Conservation (phyloP, 805 yeast species). For the Metschnikowia kunwiensis region DNA sequence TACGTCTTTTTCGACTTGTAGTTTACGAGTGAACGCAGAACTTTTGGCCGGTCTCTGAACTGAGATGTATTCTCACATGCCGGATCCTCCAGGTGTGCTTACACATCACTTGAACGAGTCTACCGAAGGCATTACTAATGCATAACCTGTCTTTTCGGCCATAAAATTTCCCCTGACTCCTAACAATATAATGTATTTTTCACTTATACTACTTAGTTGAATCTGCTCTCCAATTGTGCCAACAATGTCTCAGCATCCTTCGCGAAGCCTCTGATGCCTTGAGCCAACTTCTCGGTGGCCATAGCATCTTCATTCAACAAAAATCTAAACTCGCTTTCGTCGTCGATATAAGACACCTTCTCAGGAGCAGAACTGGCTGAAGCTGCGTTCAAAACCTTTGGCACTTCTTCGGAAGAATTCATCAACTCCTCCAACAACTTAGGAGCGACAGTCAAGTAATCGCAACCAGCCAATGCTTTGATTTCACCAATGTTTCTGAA, state of each 20-base stretch:
- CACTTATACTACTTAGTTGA: conserved; percentile 31
- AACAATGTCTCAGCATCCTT: conserved; percentile 85
- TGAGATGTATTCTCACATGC: no score
- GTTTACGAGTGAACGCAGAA: no score
- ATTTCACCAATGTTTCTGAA: conserved; percentile 97
- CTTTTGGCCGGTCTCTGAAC: no score
- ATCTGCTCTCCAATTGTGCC: conserved; percentile 59
- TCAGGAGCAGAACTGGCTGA: conserved; percentile 43
- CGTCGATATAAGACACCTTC: conserved; percentile 77
- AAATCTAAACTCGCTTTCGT: conserved; percentile 90
- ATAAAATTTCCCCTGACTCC: no score
- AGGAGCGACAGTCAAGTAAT: conserved; percentile 94
- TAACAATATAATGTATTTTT: no score
- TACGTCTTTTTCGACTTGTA: no score
- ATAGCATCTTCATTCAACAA: conserved; percentile 91
- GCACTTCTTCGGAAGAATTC: conserved; percentile 75
- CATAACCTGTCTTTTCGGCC: no score
- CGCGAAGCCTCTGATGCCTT: conserved; percentile 97
- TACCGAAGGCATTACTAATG: no score
- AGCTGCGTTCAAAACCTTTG: conserved; percentile 72
- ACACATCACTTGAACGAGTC: no score
- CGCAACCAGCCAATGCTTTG: conserved; percentile 95
- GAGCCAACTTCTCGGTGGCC: conserved; percentile 97
- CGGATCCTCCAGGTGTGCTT: no score
- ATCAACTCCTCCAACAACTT: conserved; percentile 82